Base-by-base conservation (phyloP, 495 filamentous ascomycete genomes). In the Aspergillus saccharolyticus region DNA sequence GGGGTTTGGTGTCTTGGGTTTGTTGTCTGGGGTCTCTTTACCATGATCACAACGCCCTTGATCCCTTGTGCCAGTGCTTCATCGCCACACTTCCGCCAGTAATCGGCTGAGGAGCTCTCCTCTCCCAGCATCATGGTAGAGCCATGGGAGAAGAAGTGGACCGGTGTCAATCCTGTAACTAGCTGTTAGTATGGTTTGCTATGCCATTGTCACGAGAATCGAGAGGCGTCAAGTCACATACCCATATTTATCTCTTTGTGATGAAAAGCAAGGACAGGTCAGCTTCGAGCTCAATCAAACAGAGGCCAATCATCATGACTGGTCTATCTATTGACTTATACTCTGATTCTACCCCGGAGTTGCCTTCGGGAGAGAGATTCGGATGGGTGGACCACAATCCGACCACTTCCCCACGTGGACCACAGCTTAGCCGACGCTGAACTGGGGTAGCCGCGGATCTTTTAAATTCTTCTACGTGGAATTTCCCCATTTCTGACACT, bases 71-170 rank as follows among this genome's bases (percentile, higher is more conserved):
- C 77, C 0, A 85, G 70, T 0, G 82, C 83, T 55, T 80, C 80
- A 54, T 83, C 80, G 6, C 83, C 83, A 63, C 80, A 83, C 59
- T 78, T 73, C 54, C 82, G 81, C 83, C 83, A 86, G 64, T 85
- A 85, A 7, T 74, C 72, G 14, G 80, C 83, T 0, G 81, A 82
- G 16, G 72, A 61, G 44, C 76, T 80, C 56, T 83, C 76, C 56
- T 84, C 83, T 44, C 82, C 83, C 15, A 86, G 72, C 82, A 86
- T 85, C 82, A 84, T 84, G 22, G 83, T 85, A 42, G 81, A 83
- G 67, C 83, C 83, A 76, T 86, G 83, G 15, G 83, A 85, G 70
- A 86, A 85, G 70, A 86, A 83, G 60, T 85, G 83, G 6, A 84
- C 84, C 1, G 84, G 83, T 4, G 81, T 76, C 19, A 71, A 63